phyloP scores from a whole-genome alignment of 495 filamentous ascomycete genomes.

The Chlorociboria aeruginascens region DNA sequence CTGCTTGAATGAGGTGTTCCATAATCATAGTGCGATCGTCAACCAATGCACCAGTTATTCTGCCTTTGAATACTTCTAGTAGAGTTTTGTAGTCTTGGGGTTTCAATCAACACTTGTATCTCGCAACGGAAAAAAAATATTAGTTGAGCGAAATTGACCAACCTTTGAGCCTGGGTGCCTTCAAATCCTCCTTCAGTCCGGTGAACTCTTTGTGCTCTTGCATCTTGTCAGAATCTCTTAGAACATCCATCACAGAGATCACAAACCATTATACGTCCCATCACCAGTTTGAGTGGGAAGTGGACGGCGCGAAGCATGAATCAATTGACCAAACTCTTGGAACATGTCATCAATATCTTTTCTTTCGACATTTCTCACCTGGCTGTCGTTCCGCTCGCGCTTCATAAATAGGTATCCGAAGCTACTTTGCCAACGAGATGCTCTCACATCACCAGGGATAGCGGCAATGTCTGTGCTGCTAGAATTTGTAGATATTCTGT shows the following conservation, averaged over 20 bases:
- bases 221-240: not conserved
- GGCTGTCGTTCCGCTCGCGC: too few species aligned
- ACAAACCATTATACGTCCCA: constrained; percentile 31
- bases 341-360: constrained; percentile 35
- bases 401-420: not conserved
- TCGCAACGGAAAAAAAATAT: not conserved
- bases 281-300: constrained; percentile 54
- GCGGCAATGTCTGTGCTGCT: not conserved
- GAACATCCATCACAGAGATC: not conserved
- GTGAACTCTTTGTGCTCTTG: not conserved
- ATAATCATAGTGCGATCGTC: constrained; percentile 79
- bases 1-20: constrained; percentile 65
- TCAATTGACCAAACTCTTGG: constrained; percentile 48
- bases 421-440: not conserved
- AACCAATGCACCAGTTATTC: constrained; percentile 35
- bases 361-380: not conserved
- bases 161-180: constrained; percentile 24
- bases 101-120: not conserved
- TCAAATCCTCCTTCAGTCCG: not conserved
- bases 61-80: constrained; percentile 22
- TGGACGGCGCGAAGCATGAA: constrained; percentile 52
- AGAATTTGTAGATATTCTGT: not conserved
- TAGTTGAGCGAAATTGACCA: not conserved
- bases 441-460: not conserved
- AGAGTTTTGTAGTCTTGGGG: constrained; percentile 29